Evolutionary conservation across 257 asterid genomes (phyloP), one percentile per base, ranked within the genome.

Genomic region (Phtheirospermum japonicum): DNA sequence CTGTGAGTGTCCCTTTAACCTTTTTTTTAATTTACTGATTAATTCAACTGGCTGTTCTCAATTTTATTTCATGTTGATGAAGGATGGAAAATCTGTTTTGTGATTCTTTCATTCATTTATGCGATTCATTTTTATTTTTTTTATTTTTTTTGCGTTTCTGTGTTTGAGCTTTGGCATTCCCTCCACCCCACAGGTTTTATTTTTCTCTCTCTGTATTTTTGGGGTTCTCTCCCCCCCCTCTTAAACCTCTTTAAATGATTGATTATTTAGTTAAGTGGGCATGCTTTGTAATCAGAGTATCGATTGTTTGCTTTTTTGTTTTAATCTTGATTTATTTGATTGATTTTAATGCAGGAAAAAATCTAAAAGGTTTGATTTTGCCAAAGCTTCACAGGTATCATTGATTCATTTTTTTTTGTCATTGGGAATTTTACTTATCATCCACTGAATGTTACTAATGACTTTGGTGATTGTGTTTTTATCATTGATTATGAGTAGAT

Each of bases 1-100:
- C 56, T 34, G 82, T 76, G 70, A 74, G 80, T 71, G 28, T 5
- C 68, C 61, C 48, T n/a, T 74, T 48, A 18, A 6, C 54, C 26
- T 13, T 45, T 3, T 45, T 45, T 48, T 14, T 46, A 4, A 59
- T 45, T 40, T 42, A 20, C 70, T 63, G 67, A 50, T 63, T 63
- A 31, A 51, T 51, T 60, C 46, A 48, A 57, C 59, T 69, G 13
- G 19, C 33, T 59, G 54, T 52, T 67, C 48, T 53, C 48, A 32
- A 30, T 62, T 63, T 13, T 20, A 2, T 59, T 57, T 42, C 28
- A 20, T 72, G 18, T 66, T 70, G 23, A 31, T 62, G 13, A 55
- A 50, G 49, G 39, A 10, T 13, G 49, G 5, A 28, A 42, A 42
- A 13, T 51, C 26, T 64, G 62, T 9, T 59, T 50, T 40, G 52